Base-by-base conservation (phyloP, 306 rosid genomes). In the Hylodesmum podocarpum region DNA sequence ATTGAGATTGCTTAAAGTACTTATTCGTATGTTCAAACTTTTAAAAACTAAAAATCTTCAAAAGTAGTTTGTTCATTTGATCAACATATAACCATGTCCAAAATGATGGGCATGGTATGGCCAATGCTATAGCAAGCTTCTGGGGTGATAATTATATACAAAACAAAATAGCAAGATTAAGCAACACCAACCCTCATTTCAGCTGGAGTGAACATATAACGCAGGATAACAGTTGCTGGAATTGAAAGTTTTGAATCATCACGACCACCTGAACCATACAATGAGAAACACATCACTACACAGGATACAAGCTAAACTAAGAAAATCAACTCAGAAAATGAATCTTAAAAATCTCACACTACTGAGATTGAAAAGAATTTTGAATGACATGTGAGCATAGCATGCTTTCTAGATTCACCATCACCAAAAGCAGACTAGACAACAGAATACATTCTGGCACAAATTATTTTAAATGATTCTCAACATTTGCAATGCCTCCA, bases 181-280 rank as follows among this genome's bases (percentile, higher is more conserved):
- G 73, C 39, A 74, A 58, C 49, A 76, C 76, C 34, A 73, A 91
- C 99, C 90, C 96, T 88, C 87, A 95, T 87, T 84, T 95, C 98
- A 68, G 92, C 91, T 62, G 86, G 93, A 73, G 89, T 57, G 81
- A 95, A 95, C 99, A 95, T 92, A 78, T 76, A 81, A 28, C 96
- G 90, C 55, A 95, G 97, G 87, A 95, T 75, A 72, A 91, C 85
- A 15, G 96, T 92, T 16, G 97, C 85, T 79, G 97, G 96, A 84
- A 95, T 88, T 50, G 84, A 87, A 78, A 91, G 50, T 85, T 92
- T 90, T 40, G 87, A 82, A 88, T 95, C 96, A 68, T 95, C 99
- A 47, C 90, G 97, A 34, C 99, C 99, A 76, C 92, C 99, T 95
- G 83, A n/a, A 34, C 51, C 75, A 82, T 28, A 66, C 31, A 40